Evolutionary conservation across 805 yeast genomes (phyloP), one percentile per base, ranked within the genome.

Genomic region (Ogataea naganishii): DNA sequence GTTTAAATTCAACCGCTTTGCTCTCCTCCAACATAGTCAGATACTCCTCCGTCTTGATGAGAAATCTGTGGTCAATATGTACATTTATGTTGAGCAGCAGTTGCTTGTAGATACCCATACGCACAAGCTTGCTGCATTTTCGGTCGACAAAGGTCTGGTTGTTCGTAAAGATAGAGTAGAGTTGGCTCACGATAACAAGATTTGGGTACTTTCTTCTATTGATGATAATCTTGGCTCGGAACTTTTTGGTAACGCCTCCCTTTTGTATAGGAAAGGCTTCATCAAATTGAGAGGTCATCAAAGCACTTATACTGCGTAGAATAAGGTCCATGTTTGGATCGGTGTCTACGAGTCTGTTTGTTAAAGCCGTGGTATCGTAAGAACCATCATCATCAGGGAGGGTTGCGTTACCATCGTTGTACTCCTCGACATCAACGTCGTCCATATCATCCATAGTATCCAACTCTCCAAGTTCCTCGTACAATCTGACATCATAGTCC

Each of bases 91-190:
- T 51, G 27, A 60, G 62, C 35, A 9, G 16, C 8, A 24, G 35
- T 25, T 55, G 55, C 26, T 60, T 53, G 16, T 73, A 24, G 4
- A 37, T 29, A 0, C 71, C 69, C 13, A 49, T 38, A 23, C 61
- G 45, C 1, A 59, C 51, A 22, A 60, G 39, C 10, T 51, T 34
- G 31, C 64, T 68, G 2, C 72, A 44, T 26, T 52, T 53, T 22
- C 56, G 56, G 39, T 74, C 80, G 3, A 72, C 72, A 44, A 56
- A 61, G 0, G 79, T 69, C 37, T 73, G 71, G 24, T 59, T 52
- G 15, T 55, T 47, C 10, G 59, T 59, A 31, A 60, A 66, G 8
- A 72, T 39, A 1, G 77, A 53, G 39, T 73, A 73, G 4, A 74
- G 39, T 35, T 72, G 79, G 19, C 60, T 60, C 9, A 60, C 36